A percentile compares a stretch with the other conserved stretches of the same genome.
phyloP scores from a whole-genome alignment of 106 monocot species.

The Dactylorhiza incarnata region DNA sequence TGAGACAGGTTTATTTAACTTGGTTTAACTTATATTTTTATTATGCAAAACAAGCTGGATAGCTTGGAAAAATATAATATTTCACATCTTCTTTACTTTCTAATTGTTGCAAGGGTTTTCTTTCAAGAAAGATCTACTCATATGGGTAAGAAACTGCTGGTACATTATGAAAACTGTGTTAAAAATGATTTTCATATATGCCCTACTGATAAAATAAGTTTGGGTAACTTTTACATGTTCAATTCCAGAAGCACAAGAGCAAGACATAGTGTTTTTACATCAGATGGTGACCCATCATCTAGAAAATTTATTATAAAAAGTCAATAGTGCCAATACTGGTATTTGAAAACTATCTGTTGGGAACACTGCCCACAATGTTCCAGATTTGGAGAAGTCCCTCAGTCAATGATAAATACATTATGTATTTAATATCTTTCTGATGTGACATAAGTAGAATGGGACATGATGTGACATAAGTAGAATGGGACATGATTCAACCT shows the following conservation, averaged over 20 bases:
- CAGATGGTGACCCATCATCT: neutral
- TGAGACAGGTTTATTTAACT: too few relatives aligned
- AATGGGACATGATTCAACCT: too few relatives aligned
- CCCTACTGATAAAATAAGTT: conserved; percentile 9
- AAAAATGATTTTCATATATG: conserved; percentile 15
- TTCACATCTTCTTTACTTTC: neutral
- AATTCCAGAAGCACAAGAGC: neutral
- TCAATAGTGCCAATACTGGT: too few relatives aligned
- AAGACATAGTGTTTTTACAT: neutral
- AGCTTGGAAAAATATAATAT: neutral
- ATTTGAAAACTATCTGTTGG: too few relatives aligned
- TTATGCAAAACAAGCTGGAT: too few relatives aligned
- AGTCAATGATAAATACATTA: too few relatives aligned
- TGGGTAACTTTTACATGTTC: neutral
- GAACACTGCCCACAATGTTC: too few relatives aligned
- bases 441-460: too few relatives aligned
- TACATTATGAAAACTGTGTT: conserved; percentile 24
- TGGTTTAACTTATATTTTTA: too few relatives aligned
- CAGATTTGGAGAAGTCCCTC: too few relatives aligned
- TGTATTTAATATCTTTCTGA: too few relatives aligned
- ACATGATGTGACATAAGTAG: too few relatives aligned
- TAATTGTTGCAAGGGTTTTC: neutral
- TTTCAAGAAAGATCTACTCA: neutral
- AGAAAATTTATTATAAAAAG: conserved; percentile 8
- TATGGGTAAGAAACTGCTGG: neutral